A percentile compares a stretch with the other conserved stretches of the same genome.
phyloP scores from a whole-genome alignment of 768 basidiomycete genomes.

The Termitomyces sp. region DNA sequence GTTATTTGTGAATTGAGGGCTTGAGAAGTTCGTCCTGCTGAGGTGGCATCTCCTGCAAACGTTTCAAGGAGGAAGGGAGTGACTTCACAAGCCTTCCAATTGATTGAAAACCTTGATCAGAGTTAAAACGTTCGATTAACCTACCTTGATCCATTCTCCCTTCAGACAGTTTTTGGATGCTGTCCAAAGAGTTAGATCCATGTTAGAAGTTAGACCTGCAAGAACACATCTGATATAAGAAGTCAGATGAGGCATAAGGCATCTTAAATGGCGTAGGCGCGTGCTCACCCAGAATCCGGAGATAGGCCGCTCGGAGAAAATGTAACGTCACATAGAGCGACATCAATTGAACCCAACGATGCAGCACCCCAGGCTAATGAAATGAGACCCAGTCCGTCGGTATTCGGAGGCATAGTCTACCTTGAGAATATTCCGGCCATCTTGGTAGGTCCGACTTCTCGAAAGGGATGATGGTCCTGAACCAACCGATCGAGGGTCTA shows the following conservation, averaged over 20 bases:
- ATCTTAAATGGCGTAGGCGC: background rate
- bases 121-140: background rate
- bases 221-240: conserved; percentile 50
- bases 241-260: background rate
- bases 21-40: conserved; percentile 17
- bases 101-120: background rate
- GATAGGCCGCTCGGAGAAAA: conserved; percentile 68
- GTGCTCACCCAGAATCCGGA: conserved; percentile 49
- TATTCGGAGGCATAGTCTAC: conserved; percentile 17
- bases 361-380: conserved; percentile 61
- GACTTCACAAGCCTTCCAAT: conserved; percentile 45
- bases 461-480: conserved; percentile 65
- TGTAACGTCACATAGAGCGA: conserved; percentile 47
- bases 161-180: conserved; percentile 62
- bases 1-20: conserved; percentile 50
- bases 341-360: conserved; percentile 70
- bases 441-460: conserved; percentile 34
- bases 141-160: conserved; percentile 68
- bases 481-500: conserved; percentile 52
- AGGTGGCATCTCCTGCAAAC: conserved; percentile 16
- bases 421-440: conserved; percentile 48
- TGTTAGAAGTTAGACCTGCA: conserved; percentile 65
- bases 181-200: conserved; percentile 68
- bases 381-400: background rate
- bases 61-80: conserved; percentile 41